These are phyloP conservation scores for Phytophthora fragariaefolia DNA, from an alignment of 352 stramenopile genomes.

Conservation along the genomic window DNA sequence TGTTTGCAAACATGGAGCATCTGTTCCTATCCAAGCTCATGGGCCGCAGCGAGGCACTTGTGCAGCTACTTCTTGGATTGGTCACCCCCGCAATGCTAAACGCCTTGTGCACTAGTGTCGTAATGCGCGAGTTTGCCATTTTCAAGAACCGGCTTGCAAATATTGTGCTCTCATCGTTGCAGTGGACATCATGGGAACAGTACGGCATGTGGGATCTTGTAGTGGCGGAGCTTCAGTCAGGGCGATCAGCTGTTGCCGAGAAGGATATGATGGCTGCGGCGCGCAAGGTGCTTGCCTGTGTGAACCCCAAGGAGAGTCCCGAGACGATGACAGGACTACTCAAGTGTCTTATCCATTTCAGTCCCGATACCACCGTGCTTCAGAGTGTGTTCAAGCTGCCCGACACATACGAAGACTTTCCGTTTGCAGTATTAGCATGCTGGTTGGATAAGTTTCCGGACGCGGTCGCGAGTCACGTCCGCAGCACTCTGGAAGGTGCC, in stretches of 20 bases:
- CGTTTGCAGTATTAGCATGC: constrained; percentile 63
- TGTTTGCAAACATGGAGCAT: constrained; percentile 76
- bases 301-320: constrained; percentile 70
- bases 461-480: constrained; percentile 65
- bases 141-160: constrained; percentile 76
- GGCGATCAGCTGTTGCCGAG: constrained; percentile 39
- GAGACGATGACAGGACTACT: constrained; percentile 80
- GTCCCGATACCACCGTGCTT: constrained; percentile 67
- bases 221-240: constrained; percentile 63
- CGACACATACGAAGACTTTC: constrained; percentile 67
- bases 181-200: constrained; percentile 88
- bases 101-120: constrained; percentile 59
- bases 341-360: constrained; percentile 79
- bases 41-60: constrained; percentile 64
- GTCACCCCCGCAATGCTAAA: constrained; percentile 69
- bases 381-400: constrained; percentile 82
- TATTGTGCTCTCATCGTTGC: constrained; percentile 73
- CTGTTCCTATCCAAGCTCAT: constrained; percentile 66
- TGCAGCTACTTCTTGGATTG: constrained; percentile 72
- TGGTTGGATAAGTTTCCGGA: constrained; percentile 78
- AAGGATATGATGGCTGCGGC: constrained; percentile 74
- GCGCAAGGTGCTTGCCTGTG: constrained; percentile 78
- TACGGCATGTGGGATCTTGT: constrained; percentile 84
- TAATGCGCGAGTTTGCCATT: constrained; percentile 81
- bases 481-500: constrained; percentile 49